Evolutionary conservation across 345 rosid species (phyloP).

Genomic region (Hibiscus tridactylites): DNA sequence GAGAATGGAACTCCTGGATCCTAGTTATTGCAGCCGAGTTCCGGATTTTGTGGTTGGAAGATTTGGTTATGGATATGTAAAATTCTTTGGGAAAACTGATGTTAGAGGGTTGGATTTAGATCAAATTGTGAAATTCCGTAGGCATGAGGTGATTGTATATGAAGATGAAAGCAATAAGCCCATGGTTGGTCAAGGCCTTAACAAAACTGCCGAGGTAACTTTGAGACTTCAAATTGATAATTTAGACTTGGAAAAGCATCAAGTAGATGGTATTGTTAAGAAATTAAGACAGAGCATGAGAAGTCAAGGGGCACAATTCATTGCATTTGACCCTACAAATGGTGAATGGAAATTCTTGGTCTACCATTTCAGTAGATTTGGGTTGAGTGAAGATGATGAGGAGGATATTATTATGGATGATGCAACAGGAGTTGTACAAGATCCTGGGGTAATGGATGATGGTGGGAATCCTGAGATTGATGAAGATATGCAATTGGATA

Average conservation of each 20-base stretch:
- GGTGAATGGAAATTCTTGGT: conserved; percentile 80
- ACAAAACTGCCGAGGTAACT: conserved; percentile 87
- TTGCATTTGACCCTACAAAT: conserved; percentile 48
- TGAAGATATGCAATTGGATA: conserved; percentile 38
- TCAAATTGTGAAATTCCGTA: conserved; percentile 56
- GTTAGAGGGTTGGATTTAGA: conserved; percentile 62
- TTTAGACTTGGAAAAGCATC: conserved; percentile 19
- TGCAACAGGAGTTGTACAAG: conserved; percentile 27
- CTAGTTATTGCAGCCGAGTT: conserved; percentile 66
- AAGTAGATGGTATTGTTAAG: conserved; percentile 25
- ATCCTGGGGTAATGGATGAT: conserved; percentile 31
- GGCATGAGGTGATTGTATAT: conserved; percentile 70
- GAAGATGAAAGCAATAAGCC: conserved; percentile 76
- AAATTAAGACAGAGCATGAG: conserved; percentile 41
- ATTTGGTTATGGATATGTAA: conserved; percentile 65
- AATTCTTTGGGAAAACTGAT: conserved; percentile 71
- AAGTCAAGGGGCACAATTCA: conserved; percentile 73
- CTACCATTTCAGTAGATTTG: conserved; percentile 87
- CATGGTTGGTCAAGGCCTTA: conserved; percentile 65
- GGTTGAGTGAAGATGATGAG: conserved; percentile 87
- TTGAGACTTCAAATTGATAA: conserved; percentile 32
- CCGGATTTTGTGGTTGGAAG: conserved; percentile 70
- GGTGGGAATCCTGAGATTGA: conserved; percentile 32
- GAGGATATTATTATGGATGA: conserved; percentile 78
- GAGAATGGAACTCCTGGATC: conserved; percentile 37